A percentile compares a stretch with the other conserved stretches of the same genome.
Evolutionary conservation across 129 eudicot genomes (phyloP).

Genomic region (Escallonia herrerae): DNA sequence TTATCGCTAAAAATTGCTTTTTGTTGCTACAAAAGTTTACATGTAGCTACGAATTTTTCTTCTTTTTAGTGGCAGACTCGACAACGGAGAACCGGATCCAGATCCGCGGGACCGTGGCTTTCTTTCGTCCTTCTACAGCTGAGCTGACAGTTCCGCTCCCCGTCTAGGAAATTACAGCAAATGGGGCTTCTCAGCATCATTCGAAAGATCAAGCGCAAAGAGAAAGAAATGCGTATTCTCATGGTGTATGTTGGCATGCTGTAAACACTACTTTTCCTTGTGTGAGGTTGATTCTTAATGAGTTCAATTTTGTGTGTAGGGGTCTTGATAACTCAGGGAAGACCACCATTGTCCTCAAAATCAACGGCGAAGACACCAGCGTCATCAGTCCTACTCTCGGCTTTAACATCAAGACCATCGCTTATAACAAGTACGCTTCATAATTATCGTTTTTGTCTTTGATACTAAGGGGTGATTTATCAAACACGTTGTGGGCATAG

Average conservation of each 20-base stretch:
- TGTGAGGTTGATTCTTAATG: not conserved
- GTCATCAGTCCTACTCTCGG: conserved; percentile 93
- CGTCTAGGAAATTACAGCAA: not conserved
- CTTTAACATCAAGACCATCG: conserved; percentile 86
- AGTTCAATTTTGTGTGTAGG: conserved; percentile 27
- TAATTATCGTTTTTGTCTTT: conserved; percentile 7
- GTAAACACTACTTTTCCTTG: not conserved
- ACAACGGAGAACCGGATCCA: too few relatives aligned
- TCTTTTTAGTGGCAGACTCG: too few relatives aligned
- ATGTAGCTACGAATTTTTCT: too few relatives aligned
- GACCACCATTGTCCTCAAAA: conserved; percentile 86
- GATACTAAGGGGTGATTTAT: not conserved
- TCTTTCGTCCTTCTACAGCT: too few relatives aligned
- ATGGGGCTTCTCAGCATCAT: conserved; percentile 97
- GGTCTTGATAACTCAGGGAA: conserved; percentile 96
- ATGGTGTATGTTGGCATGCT: conserved; percentile 62
- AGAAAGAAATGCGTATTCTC: conserved; percentile 97
- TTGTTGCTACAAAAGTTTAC: too few relatives aligned
- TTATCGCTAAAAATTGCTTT: too few relatives aligned
- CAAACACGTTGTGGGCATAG: conserved; percentile 7
- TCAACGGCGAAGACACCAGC: conserved; percentile 95
- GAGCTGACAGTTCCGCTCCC: too few relatives aligned
- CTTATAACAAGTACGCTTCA: conserved; percentile 55
- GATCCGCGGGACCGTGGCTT: too few relatives aligned
- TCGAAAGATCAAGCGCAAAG: conserved; percentile 89